Base-by-base conservation (phyloP, 2,329 filamentous ascomycete genomes). In the Metarhizium album region DNA sequence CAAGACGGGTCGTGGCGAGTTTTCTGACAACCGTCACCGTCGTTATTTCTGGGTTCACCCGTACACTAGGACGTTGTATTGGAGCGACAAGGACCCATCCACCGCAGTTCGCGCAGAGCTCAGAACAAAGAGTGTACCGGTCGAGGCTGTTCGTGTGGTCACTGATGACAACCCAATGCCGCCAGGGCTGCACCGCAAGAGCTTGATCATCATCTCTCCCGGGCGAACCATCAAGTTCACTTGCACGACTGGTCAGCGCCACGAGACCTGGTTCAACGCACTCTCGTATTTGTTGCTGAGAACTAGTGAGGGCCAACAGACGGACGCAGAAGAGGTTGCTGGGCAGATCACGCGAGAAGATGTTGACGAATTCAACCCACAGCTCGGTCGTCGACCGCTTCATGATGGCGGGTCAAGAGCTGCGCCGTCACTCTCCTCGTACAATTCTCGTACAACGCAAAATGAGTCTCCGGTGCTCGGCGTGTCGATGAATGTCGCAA, bases 31-130 rank as follows among this genome's bases (percentile, higher is more conserved):
- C 51, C 82, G 93, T 48, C 93, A 98, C 68, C 82, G 88, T 54
- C 84, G 93, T 31, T 98, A 96, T 75, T 98, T 98, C 77, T 98
- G 93, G 93, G 88, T 98, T 22, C 93, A 98, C 64, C 93, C 93
- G 0, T 98, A 97, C 69, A 98, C 91, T 3, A 82, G 90, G 47
- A 96, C 91, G 4, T 69, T 98, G 59, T 97, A 97, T 75, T 98
- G 93, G 93, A 95, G 90, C 64, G 87, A 95, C 58, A 78, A 84
- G 49, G 90, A 97, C 64, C 93, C 93, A 6, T 84, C 87, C 29
- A 78, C 76, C 45, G 86, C 84, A 45, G 87, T 87, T n/a, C 83
- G 86, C 55, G 71, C 79, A 11, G 87, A 96, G 68, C 72, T 91
- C 50, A 76, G 74, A 59, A 79, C 73, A 74, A 97, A 97, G 82